phyloP scores from a whole-genome alignment of 2,329 filamentous ascomycete genomes.

The Cercospora sesami region DNA sequence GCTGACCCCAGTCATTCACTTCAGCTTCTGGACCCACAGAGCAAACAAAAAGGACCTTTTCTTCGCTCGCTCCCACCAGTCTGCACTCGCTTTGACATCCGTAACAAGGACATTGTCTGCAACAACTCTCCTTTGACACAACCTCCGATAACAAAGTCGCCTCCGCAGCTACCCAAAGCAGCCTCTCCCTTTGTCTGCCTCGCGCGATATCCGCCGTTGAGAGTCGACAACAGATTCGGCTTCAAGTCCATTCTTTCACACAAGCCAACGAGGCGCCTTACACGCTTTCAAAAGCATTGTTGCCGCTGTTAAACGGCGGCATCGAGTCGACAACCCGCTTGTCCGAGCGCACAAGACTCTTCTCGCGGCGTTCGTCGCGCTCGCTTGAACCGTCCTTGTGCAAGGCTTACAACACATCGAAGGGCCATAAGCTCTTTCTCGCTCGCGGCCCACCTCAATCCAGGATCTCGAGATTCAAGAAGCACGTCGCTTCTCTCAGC shows the following conservation, averaged over 20 bases:
- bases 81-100: not conserved
- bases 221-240: not conserved
- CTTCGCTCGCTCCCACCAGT: not conserved
- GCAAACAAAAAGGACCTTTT: not conserved
- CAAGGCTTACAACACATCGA: conserved; percentile 9
- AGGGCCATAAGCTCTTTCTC: not conserved
- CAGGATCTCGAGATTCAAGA: not conserved
- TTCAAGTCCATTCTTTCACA: not conserved
- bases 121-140: not conserved
- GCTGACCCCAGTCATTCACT: not conserved
- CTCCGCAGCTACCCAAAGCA: not conserved
- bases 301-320: conserved; percentile 19
- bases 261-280: conserved; percentile 13
- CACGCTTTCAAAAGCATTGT: not conserved
- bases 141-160: not conserved
- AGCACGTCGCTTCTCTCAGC: not conserved
- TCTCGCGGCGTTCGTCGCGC: conserved; percentile 14
- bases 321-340: conserved; percentile 5
- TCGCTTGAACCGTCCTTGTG: conserved; percentile 18
- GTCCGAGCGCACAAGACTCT: conserved; percentile 17
- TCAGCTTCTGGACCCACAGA: conserved; percentile 1
- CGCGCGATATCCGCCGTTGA: not conserved
- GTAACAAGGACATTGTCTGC: conserved; percentile 3
- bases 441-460: not conserved
- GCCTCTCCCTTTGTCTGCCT: not conserved